Base-by-base conservation (phyloP, 345 rosid genomes). In the Acer negundo region DNA sequence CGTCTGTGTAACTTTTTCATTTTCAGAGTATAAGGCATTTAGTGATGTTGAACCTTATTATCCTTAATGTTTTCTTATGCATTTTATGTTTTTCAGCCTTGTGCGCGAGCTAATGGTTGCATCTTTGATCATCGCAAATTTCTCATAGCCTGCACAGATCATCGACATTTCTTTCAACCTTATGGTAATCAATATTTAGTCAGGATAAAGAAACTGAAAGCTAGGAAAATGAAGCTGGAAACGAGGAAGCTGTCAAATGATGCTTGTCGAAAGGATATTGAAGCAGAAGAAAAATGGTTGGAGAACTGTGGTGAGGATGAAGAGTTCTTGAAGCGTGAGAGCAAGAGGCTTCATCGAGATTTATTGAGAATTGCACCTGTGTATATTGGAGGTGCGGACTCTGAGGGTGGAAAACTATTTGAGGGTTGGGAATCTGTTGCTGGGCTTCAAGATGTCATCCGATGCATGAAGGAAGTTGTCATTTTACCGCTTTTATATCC, bases 401-500 rank as follows among this genome's bases (percentile, higher is more conserved):
- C 89, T 75, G 97, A 87, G 64, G 69, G 77, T 77, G 89, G 84
- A 75, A 90, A 86, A 82, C 79, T 69, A 71, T 88, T 81, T 80
- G 93, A 89, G 80, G 99, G 97, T 68, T 96, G 98, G 98, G 99
- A 94, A 78, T 96, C 99, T 79, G 98, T 96, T 86, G 98, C 99
- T 79, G 98, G 99, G 71, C 97, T 96, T 82, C 92, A 91, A 81
- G 90, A 87, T 87, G 99, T 96, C 70, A 89, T 95, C 71, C 89
- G 82, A 73, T 94, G 98, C 80, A 88, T 96, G 98, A 96, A 96
- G 85, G 99, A 96, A 88, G 98, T 92, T 78, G 97, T 96, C 81
- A 86, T 96, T 83, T 84, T 96, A 83, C 99, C 99, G 10, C 89
- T 96, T 53, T 80, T 96, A 47, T 96, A 96, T 86, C 98, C 99